phyloP scores from a whole-genome alignment of 148 eudicot genomes.

The Camellia lanceoleosa region DNA sequence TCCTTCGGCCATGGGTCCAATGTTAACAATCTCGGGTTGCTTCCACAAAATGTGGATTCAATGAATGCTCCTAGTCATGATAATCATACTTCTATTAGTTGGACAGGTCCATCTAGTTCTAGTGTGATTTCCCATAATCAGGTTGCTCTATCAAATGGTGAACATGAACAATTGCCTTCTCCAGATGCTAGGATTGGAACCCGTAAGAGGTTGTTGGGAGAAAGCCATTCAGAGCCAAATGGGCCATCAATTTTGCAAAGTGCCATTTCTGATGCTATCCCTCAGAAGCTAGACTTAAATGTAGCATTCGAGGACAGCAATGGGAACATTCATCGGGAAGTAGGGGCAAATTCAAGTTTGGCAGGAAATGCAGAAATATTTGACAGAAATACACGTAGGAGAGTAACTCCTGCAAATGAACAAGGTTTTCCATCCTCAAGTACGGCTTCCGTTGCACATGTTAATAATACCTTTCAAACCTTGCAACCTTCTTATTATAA shows the following conservation, averaged over 20 bases:
- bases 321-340: neutral
- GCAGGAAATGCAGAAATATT: neutral
- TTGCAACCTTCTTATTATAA: neutral
- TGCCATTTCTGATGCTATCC: conserved; percentile 11
- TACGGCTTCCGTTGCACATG: neutral
- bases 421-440: neutral
- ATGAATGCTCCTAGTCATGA: neutral
- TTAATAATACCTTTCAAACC: neutral
- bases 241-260: neutral
- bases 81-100: neutral
- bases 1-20: conserved; percentile 36
- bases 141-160: neutral
- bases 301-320: neutral
- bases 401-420: neutral
- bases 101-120: neutral
- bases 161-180: neutral
- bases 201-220: neutral
- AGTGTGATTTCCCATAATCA: conserved; percentile 18
- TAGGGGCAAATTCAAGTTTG: neutral
- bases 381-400: neutral
- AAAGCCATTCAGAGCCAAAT: neutral
- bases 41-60: neutral
- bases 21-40: conserved; percentile 14
- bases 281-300: conserved; percentile 7
- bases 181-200: neutral